Base-by-base conservation (phyloP, 495 filamentous ascomycete species). In the Penicillium alfredii region DNA sequence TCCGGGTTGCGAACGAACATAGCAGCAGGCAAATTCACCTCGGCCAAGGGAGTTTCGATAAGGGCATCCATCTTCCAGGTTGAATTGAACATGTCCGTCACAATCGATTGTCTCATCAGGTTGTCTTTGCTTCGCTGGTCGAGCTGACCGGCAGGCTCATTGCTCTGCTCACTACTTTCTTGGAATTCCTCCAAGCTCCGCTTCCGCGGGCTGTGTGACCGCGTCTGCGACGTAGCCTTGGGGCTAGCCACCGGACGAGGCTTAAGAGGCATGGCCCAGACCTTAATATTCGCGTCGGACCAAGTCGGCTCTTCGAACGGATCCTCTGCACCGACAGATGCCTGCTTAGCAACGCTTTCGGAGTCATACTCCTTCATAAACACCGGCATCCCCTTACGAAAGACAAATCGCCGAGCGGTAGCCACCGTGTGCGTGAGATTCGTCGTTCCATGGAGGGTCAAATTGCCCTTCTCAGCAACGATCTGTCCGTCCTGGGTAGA, bases 391-490 rank as follows among this genome's bases (percentile, higher is more conserved):
- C 81, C 80, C 51, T 81, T 86, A 16, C 92, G 71, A 53, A 97
- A 90, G n/a, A 98, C 73, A 58, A 94, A 97, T 19, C 78, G 63
- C 24, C 92, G 73, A n/a, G 84, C 78, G 0, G 86, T 84, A 19
- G 88, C 89, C 24, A 98, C 52, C 1, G 76, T 73, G 48, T 96
- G 84, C 16, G 74, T 71, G 27, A 95, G 49, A 56, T 95, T 95
- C 36, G 72, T 70, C 5, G 80, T 73, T 6, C 88, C 88, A 51
- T 89, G 81, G 8, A 98, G 59, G n/a, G 72, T 77, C 40, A 96
- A 42, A 16, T 37, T 40, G 2, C 25, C 54, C 49, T 29, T 47
- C 41, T 37, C 31, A 14, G 20, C 22, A 8, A 37, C 38, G 2
- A 15, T 15, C 30, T 47, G 26, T 8, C 47, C 39, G 13, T 46